Percentiles rank a stretch among this genome's conserved stretches.
Conservation (phyloP, 2,329 filamentous ascomycete species). For the Rugonectria rugulosa region DNA sequence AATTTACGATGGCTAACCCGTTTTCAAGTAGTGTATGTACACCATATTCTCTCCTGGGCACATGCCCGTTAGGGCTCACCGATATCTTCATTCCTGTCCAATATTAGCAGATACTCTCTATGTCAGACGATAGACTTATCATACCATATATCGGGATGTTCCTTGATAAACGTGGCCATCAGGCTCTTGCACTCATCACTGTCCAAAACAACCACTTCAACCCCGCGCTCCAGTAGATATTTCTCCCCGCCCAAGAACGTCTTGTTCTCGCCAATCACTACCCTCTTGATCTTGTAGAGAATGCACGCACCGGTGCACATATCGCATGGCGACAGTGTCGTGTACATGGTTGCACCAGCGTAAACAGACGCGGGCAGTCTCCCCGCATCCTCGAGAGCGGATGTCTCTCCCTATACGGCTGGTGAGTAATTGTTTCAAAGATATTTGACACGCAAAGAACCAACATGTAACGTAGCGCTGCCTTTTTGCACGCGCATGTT, state of each 20-base stretch:
- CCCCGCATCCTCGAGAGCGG: conserved; percentile 77
- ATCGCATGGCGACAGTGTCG: conserved; percentile 79
- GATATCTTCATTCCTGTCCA: neutral
- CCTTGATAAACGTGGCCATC: conserved; percentile 76
- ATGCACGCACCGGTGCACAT: conserved; percentile 84
- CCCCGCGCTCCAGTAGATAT: conserved; percentile 70
- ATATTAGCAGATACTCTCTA: neutral
- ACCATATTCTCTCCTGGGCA: too few relatives aligned
- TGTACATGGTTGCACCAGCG: conserved; percentile 78
- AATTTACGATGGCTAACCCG: too few relatives aligned
- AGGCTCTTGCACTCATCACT: conserved; percentile 70
- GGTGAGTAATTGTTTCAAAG: neutral
- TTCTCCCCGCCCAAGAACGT: conserved; percentile 78
- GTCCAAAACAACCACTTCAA: conserved; percentile 77
- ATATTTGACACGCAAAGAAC: conserved; percentile 30
- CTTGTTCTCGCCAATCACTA: conserved; percentile 81
- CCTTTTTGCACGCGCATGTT: conserved; percentile 79
- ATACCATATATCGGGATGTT: conserved; percentile 76
- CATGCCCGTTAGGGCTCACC: neutral
- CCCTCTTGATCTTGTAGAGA: conserved; percentile 75
- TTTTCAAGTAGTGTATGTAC: too few relatives aligned
- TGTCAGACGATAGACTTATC: conserved; percentile 30
- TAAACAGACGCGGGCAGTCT: conserved; percentile 74
- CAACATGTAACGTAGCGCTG: conserved; percentile 75
- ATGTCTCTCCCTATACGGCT: conserved; percentile 71